phyloP scores from a whole-genome alignment of 352 stramenopile genomes.

The Phytophthora boehmeriae region DNA sequence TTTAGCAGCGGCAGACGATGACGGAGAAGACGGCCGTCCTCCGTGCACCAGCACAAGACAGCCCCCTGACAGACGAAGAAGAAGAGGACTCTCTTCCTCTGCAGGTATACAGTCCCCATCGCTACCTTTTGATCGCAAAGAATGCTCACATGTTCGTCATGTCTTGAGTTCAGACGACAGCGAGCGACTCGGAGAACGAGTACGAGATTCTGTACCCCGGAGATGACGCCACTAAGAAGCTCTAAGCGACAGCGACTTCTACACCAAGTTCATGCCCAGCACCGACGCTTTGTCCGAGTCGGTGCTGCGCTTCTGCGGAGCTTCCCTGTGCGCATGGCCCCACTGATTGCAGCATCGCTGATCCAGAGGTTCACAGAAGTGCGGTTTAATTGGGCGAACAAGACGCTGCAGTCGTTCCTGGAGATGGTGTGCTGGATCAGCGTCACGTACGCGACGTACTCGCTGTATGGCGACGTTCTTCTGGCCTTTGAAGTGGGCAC shows the following conservation, averaged over 20 bases:
- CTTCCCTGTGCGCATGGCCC: slow-evolving; percentile 56
- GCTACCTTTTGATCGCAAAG: no score
- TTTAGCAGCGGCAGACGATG: background rate
- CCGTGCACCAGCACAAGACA: background rate
- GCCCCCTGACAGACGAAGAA: no score
- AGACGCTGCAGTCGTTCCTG: slow-evolving; percentile 87
- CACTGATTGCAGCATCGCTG: slow-evolving; percentile 49
- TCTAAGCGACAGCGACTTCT: slow-evolving; percentile 60
- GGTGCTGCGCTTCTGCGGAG: slow-evolving; percentile 65
- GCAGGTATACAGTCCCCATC: background rate
- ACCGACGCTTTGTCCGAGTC: slow-evolving; percentile 57
- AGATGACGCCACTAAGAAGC: slow-evolving; percentile 50
- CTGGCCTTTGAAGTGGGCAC: slow-evolving; percentile 72
- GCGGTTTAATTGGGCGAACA: slow-evolving; percentile 82
- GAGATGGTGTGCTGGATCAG: slow-evolving; percentile 75
- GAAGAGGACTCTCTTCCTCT: no score
- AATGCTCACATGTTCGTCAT: background rate
- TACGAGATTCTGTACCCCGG: slow-evolving; percentile 69
- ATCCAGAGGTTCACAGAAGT: slow-evolving; percentile 74
- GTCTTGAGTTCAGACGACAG: slow-evolving; percentile 8
- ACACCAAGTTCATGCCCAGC: slow-evolving; percentile 53
- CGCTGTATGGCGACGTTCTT: slow-evolving; percentile 60
- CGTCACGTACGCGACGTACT: slow-evolving; percentile 70
- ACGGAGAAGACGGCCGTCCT: background rate
- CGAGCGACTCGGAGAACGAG: slow-evolving; percentile 49